Evolutionary conservation across 495 filamentous ascomycete genomes (phyloP).

Genomic region (Oidiodendron maius): DNA sequence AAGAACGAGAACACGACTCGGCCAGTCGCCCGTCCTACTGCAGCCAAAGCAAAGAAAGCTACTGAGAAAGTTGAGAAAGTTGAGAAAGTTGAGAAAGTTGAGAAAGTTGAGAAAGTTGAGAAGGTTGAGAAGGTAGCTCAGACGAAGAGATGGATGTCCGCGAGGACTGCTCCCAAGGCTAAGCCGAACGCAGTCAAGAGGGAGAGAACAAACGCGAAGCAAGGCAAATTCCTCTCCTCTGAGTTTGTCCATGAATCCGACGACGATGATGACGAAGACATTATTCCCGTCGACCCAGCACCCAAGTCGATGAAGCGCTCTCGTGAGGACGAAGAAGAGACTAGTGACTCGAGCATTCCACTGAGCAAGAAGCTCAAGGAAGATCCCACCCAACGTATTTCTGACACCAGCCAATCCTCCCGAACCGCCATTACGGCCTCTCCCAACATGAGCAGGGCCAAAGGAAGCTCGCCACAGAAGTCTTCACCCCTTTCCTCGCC

Average conservation of each 20-base stretch:
- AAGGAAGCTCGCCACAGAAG: constrained; percentile 43
- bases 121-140: no score
- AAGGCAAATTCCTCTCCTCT: constrained; percentile 56
- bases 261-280: constrained; percentile 52
- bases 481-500: constrained; percentile 71
- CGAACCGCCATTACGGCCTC: constrained; percentile 23
- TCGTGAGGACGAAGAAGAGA: constrained; percentile 20
- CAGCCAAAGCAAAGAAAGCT: constrained; percentile 48
- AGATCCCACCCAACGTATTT: constrained; percentile 31
- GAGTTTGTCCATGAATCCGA: constrained; percentile 75
- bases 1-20: constrained; percentile 49
- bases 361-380: constrained; percentile 19
- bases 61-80: no score
- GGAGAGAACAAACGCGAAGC: constrained; percentile 46
- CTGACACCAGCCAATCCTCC: constrained; percentile 41
- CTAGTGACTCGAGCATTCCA: constrained; percentile 19
- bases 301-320: constrained; percentile 24
- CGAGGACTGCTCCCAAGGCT: constrained; percentile 39
- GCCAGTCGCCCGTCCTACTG: constrained; percentile 43
- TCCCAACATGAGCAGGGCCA: constrained; percentile 10
- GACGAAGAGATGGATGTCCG: constrained; percentile 54
- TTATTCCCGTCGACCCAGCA: constrained; percentile 28
- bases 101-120: no score
- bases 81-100: no score
- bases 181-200: constrained; percentile 41